Evolutionary conservation across 106 monocot genomes (phyloP).

Genomic region (Hemerocallis citrina): DNA sequence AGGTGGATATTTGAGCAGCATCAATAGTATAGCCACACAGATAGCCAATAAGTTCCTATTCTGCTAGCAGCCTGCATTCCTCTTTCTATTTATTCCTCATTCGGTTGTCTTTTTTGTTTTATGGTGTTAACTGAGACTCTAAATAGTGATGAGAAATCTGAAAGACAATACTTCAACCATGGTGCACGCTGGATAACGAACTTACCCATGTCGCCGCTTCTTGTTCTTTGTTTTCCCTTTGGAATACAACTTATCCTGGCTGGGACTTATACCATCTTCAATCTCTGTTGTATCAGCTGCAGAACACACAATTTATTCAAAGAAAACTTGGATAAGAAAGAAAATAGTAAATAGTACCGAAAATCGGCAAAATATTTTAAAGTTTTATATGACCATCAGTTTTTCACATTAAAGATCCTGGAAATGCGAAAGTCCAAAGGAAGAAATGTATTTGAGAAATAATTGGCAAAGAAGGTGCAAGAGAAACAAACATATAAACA

Average conservation of each 20-base stretch:
- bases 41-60: neutral
- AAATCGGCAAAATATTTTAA: too few species aligned
- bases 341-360: neutral
- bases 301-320: neutral
- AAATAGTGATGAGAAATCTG: too few species aligned
- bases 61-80: neutral
- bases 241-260: constrained; percentile 27
- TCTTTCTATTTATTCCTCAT: neutral
- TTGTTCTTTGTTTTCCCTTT: constrained; percentile 74
- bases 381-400: too few species aligned
- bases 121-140: neutral
- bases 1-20: too few species aligned
- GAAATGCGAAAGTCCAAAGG: too few species aligned
- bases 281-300: constrained; percentile 21
- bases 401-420: too few species aligned
- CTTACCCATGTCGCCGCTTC: constrained; percentile 50
- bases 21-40: neutral
- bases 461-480: too few species aligned
- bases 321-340: neutral
- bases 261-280: constrained; percentile 18
- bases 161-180: too few species aligned
- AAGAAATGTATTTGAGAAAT: too few species aligned
- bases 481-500: too few species aligned
- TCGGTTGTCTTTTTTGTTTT: neutral
- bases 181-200: too few species aligned